These are phyloP conservation scores for Trametes gibbosa DNA, from an alignment of 768 basidiomycete genomes.

Conservation along the genomic window DNA sequence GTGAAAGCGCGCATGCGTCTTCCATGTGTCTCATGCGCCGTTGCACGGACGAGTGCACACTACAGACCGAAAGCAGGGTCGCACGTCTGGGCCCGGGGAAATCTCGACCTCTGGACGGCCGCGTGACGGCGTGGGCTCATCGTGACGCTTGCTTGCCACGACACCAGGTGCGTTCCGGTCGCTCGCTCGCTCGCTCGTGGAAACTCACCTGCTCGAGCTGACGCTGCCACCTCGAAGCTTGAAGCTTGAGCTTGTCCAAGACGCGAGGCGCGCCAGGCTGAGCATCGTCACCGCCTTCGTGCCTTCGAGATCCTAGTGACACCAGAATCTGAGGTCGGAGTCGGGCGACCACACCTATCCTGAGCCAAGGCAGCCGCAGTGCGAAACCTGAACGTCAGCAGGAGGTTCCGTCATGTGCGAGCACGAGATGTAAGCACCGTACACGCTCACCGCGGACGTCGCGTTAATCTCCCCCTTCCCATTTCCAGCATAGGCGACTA, in stretches of 20 bases:
- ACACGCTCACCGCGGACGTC: too few relatives aligned
- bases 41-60: too few relatives aligned
- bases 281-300: not conserved
- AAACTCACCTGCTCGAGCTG: not conserved
- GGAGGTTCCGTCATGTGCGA: slow-evolving; percentile 11
- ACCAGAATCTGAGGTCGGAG: too few relatives aligned
- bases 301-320: not conserved
- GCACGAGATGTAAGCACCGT: slow-evolving; percentile 18
- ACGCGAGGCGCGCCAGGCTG: not conserved
- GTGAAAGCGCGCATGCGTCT: not conserved
- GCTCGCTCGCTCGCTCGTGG: not conserved
- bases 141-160: too few relatives aligned
- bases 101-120: too few relatives aligned
- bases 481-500: slow-evolving; percentile 17
- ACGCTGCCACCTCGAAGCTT: not conserved
- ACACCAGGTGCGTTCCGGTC: too few relatives aligned
- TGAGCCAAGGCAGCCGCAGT: not conserved
- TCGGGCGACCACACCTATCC: not conserved
- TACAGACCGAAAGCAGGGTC: too few relatives aligned
- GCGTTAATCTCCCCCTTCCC: not conserved
- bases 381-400: not conserved
- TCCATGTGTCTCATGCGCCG: not conserved
- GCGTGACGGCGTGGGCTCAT: too few relatives aligned
- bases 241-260: not conserved
- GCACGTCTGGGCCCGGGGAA: too few relatives aligned